Evolutionary conservation across 345 rosid genomes (phyloP).

Genomic region (Physaria fendleri): DNA sequence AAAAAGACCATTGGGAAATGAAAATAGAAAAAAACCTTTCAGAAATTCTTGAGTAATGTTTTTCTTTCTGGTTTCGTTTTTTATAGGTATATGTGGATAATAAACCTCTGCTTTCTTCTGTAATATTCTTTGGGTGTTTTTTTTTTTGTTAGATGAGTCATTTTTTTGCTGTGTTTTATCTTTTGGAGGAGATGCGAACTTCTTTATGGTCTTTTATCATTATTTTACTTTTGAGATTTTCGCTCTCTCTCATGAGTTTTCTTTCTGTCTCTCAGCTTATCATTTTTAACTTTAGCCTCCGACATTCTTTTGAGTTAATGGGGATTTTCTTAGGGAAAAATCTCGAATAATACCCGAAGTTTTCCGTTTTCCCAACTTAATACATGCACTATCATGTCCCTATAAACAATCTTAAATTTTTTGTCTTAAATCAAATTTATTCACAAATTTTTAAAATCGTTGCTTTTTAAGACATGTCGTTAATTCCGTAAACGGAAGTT

Average conservation of each 20-base stretch:
- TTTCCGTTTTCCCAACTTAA: no score
- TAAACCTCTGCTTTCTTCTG: constrained; percentile 15
- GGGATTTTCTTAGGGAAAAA: no score
- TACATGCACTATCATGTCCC: no score
- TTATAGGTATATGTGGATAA: constrained; percentile 31
- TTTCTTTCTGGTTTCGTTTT: background rate
- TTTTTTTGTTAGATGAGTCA: constrained; percentile 19
- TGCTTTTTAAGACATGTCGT: no score
- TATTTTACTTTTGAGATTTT: constrained; percentile 9
- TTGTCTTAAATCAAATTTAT: no score
- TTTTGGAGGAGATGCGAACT: constrained; percentile 8
- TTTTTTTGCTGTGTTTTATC: constrained; percentile 26
- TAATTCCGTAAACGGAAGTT: no score
- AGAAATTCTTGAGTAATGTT: constrained; percentile 4
- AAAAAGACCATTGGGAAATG: constrained; percentile 13
- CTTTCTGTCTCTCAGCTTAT: background rate
- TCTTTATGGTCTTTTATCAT: constrained; percentile 4
- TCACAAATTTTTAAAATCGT: no score
- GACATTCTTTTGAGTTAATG: background rate
- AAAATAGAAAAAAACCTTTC: no score
- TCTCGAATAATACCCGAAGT: no score
- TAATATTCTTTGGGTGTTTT: constrained; percentile 21
- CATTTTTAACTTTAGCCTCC: background rate
- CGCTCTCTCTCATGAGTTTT: constrained; percentile 10
- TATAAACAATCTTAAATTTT: no score